Percentiles rank a stretch among this genome's conserved stretches.
Conservation (phyloP, 2,329 filamentous ascomycete genomes). For the Trichoderma oligosporum region DNA sequence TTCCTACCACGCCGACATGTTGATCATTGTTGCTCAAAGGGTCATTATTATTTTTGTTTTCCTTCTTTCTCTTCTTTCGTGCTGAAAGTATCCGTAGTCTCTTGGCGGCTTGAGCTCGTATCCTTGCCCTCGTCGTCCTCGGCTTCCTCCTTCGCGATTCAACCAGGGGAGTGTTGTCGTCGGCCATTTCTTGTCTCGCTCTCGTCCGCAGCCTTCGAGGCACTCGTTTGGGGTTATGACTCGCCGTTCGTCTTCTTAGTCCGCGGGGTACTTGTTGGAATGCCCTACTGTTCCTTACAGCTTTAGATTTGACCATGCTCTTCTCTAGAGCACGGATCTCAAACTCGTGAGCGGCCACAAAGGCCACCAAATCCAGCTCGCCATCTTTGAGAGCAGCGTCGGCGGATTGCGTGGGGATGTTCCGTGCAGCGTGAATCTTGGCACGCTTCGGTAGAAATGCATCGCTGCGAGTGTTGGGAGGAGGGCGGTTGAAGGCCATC, state of each 20-base stretch:
- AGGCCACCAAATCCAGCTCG: conserved; percentile 79
- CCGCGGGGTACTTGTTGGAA: conserved; percentile 88
- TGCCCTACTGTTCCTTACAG: conserved; percentile 60
- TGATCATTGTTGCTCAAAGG: conserved; percentile 9
- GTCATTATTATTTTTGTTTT: conserved; percentile 28
- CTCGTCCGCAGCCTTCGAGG: conserved; percentile 70
- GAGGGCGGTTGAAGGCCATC: conserved; percentile 29
- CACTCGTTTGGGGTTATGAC: conserved; percentile 89
- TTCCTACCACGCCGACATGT: conserved; percentile 22
- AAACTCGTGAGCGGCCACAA: conserved; percentile 79
- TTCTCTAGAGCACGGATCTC: conserved; percentile 83
- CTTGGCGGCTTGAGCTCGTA: conserved; percentile 74
- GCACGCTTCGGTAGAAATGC: conserved; percentile 40
- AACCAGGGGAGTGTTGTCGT: conserved; percentile 86
- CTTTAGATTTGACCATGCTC: conserved; percentile 73
- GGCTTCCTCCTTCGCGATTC: conserved; percentile 61
- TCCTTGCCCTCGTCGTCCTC: conserved; percentile 51
- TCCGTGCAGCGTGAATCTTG: conserved; percentile 46
- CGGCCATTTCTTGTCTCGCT: conserved; percentile 70
- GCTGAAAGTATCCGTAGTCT: conserved; percentile 61
- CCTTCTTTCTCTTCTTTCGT: conserved; percentile 47
- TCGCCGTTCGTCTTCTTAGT: conserved; percentile 81
- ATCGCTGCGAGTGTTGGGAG: conserved; percentile 27
- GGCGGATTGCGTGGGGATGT: conserved; percentile 49
- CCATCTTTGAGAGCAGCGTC: conserved; percentile 60